Evolutionary conservation across 176 grass and related monocot species (phyloP).

Genomic region (Echinochloa phyllopogon): DNA sequence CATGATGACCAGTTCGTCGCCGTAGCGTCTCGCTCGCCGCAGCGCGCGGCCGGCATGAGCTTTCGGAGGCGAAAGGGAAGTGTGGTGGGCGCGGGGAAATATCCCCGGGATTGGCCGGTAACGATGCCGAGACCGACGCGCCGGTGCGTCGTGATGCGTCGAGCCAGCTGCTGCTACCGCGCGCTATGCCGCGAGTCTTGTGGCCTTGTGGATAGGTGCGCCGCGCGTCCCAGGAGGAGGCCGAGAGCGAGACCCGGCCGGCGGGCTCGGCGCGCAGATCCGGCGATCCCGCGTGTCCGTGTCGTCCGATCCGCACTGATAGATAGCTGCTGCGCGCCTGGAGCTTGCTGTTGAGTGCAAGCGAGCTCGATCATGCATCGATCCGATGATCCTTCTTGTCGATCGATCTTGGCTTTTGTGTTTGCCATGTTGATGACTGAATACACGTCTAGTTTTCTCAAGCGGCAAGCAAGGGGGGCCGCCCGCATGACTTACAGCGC

Average conservation of each 20-base stretch:
- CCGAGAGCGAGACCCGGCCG: neutral
- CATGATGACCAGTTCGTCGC: neutral
- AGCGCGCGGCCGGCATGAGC: neutral
- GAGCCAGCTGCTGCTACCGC: neutral
- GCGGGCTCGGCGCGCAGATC: neutral
- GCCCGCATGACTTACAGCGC: neutral
- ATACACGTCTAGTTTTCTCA: neutral
- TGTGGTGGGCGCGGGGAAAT: neutral
- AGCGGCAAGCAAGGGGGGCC: neutral
- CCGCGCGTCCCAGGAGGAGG: neutral
- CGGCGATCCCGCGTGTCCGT: neutral
- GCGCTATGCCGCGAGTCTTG: too few species aligned
- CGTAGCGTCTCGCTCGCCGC: neutral
- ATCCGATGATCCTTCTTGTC: neutral
- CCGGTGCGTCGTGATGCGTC: neutral
- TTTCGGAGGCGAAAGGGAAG: conserved; percentile 15
- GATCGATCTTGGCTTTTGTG: neutral
- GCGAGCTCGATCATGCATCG: neutral
- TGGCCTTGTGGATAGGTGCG: neutral
- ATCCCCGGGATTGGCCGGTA: neutral
- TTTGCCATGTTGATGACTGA: neutral
- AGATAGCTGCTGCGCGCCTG: neutral
- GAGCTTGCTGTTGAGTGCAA: conserved; percentile 21
- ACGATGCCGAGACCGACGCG: neutral
- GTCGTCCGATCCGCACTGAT: neutral